Evolutionary conservation across 768 basidiomycete genomes (phyloP).

Genomic region (Podaxis rugospora): DNA sequence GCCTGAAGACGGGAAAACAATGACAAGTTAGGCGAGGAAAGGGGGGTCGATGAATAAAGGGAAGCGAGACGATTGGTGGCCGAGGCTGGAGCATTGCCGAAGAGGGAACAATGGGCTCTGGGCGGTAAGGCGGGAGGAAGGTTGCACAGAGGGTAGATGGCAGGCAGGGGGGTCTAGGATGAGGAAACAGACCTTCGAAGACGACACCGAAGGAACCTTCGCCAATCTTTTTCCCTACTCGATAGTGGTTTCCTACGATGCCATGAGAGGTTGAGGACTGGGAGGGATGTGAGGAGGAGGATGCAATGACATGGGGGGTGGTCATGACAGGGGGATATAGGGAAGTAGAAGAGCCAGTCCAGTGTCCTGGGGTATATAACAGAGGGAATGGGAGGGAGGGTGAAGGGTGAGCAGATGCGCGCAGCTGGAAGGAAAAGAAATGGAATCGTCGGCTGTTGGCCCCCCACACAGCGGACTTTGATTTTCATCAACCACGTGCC

Average conservation of each 20-base stretch:
- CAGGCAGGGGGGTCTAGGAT: not conserved
- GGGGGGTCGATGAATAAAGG: not conserved
- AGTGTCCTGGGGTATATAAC: slow-evolving; percentile 15
- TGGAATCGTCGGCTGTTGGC: slow-evolving; percentile 22
- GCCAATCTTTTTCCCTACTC: slow-evolving; percentile 98
- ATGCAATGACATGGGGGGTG: slow-evolving; percentile 81
- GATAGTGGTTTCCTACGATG: slow-evolving; percentile 75
- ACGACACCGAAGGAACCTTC: slow-evolving; percentile 99
- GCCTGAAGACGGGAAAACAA: slow-evolving; percentile 38
- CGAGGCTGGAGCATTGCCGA: not conserved
- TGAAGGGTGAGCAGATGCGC: slow-evolving; percentile 17
- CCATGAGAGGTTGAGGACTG: slow-evolving; percentile 65
- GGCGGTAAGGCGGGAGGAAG: slow-evolving; percentile 1
- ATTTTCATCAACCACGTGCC: slow-evolving; percentile 13
- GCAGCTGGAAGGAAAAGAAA: slow-evolving; percentile 20
- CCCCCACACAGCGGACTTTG: slow-evolving; percentile 19
- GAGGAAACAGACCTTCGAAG: slow-evolving; percentile 70
- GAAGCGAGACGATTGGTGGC: not conserved
- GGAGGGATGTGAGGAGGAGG: slow-evolving; percentile 62
- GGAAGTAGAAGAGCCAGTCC: slow-evolving; percentile 19
- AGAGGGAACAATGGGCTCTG: not conserved
- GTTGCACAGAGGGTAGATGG: not conserved
- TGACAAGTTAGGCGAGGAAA: not conserved
- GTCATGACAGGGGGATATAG: slow-evolving; percentile 44
- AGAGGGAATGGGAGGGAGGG: slow-evolving; percentile 10